These are phyloP conservation scores for Entophlyctis helioformis DNA, from an alignment of 192 early-diverging fungal species.

Conservation along the genomic window DNA sequence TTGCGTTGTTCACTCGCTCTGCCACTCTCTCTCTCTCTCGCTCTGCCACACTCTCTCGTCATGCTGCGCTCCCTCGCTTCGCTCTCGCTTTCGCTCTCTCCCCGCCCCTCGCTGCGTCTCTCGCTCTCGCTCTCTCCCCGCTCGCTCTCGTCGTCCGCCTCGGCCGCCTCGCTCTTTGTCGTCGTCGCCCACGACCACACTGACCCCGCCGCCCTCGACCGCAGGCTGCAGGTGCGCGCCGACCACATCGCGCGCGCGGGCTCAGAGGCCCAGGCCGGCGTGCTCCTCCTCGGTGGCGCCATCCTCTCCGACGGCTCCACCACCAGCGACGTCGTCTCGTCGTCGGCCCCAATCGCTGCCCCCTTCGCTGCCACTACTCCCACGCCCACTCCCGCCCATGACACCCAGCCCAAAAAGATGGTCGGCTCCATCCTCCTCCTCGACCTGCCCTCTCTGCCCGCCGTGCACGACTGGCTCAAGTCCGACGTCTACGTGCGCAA, in stretches of 20 bases:
- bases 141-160: slow-evolving; percentile 2
- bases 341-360: no score
- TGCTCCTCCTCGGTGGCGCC: slow-evolving; percentile 17
- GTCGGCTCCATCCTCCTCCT: slow-evolving; percentile 19
- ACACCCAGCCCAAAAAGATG: no score
- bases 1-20: no score
- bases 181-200: slow-evolving; percentile 15
- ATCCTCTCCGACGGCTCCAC: slow-evolving; percentile 10
- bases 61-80: no score
- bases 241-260: slow-evolving; percentile 10
- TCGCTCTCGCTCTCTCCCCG: no score
- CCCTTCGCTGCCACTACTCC: no score
- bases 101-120: no score
- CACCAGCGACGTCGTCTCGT: no score
- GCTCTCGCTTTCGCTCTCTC: no score
- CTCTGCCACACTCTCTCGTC: no score
- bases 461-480: slow-evolving; percentile 10
- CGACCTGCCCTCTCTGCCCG: slow-evolving; percentile 13
- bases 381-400: no score
- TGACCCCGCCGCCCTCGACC: slow-evolving; percentile 11
- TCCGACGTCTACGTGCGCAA: slow-evolving; percentile 16
- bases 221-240: slow-evolving; percentile 8
- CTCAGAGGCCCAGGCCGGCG: slow-evolving; percentile 1
- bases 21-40: no score
- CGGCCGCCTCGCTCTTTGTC: slow-evolving; percentile 3